phyloP scores from a whole-genome alignment of 345 rosid species.

The Rhodomyrtus tomentosa region DNA sequence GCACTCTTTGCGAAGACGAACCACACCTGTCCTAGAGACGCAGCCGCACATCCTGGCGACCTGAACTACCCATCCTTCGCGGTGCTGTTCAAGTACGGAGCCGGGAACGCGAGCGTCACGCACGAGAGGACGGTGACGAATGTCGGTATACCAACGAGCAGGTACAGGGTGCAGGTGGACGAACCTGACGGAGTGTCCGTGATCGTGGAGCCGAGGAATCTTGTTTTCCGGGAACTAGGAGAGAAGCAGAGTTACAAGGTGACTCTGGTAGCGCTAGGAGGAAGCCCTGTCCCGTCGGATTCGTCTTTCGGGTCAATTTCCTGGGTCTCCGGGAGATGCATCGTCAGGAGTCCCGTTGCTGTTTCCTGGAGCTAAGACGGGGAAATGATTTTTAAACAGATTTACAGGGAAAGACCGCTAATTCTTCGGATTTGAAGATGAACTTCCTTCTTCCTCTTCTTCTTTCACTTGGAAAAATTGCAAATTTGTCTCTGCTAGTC shows the following conservation, averaged over 20 bases:
- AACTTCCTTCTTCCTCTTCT: too few relatives aligned
- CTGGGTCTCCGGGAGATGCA: conserved; percentile 44
- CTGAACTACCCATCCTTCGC: conserved; percentile 58
- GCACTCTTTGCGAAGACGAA: conserved; percentile 6
- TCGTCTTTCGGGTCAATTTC: conserved; percentile 45
- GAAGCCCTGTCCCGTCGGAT: background rate
- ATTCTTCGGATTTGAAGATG: background rate
- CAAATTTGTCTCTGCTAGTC: background rate
- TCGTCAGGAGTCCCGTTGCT: conserved; percentile 59
- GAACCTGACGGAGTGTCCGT: conserved; percentile 30
- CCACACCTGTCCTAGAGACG: conserved; percentile 14
- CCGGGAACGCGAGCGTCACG: background rate
- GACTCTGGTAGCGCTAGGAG: conserved; percentile 11
- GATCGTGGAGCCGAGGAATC: conserved; percentile 18
- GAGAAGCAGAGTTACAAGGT: conserved; percentile 49
- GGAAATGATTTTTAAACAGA: background rate
- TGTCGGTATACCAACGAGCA: conserved; percentile 15
- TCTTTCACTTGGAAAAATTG: background rate
- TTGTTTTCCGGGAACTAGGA: conserved; percentile 23
- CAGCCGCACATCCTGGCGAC: conserved; percentile 16
- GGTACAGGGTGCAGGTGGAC: conserved; percentile 20
- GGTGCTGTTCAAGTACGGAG: conserved; percentile 11
- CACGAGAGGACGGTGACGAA: conserved; percentile 34
- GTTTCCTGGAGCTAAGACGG: conserved; percentile 29
- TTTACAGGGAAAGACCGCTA: background rate